Conservation (phyloP, 352 stramenopile genomes). For the Phytophthora crassamura region DNA sequence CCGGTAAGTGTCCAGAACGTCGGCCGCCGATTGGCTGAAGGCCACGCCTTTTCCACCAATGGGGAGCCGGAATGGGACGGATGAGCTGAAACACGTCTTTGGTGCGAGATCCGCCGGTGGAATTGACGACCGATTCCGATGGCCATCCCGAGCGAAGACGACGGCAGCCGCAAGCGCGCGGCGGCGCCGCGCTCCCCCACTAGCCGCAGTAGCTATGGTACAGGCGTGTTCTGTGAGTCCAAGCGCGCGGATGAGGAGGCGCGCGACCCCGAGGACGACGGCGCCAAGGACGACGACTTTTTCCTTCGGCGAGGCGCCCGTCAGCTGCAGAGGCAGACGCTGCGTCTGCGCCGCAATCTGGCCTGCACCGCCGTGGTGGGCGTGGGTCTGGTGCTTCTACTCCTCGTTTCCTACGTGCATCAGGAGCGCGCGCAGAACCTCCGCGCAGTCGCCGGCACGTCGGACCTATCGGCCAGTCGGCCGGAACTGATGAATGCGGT, state of each 20-base stretch:
- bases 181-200: conserved; percentile 11
- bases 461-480: neutral
- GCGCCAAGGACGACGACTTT: conserved; percentile 33
- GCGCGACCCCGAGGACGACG: conserved; percentile 15
- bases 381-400: conserved; percentile 23
- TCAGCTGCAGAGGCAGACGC: conserved; percentile 24
- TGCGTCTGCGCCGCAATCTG: conserved; percentile 23
- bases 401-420: conserved; percentile 29
- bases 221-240: conserved; percentile 32
- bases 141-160: conserved; percentile 10
- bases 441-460: neutral
- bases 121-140: conserved; percentile 23
- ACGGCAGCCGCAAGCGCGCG: conserved; percentile 28
- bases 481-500: conserved; percentile 29
- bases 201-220: conserved; percentile 27
- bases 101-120: conserved; percentile 3
- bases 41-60: neutral
- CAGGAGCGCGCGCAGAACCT: conserved; percentile 15
- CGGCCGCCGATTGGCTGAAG: conserved; percentile 1
- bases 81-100: conserved; percentile 19
- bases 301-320: conserved; percentile 29
- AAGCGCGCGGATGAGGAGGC: conserved; percentile 15
- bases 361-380: conserved; percentile 21
- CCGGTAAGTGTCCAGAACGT: too few species aligned
- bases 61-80: too few species aligned